phyloP scores from a whole-genome alignment of 108 stramenopile species.

The Skeletonema grethae region DNA sequence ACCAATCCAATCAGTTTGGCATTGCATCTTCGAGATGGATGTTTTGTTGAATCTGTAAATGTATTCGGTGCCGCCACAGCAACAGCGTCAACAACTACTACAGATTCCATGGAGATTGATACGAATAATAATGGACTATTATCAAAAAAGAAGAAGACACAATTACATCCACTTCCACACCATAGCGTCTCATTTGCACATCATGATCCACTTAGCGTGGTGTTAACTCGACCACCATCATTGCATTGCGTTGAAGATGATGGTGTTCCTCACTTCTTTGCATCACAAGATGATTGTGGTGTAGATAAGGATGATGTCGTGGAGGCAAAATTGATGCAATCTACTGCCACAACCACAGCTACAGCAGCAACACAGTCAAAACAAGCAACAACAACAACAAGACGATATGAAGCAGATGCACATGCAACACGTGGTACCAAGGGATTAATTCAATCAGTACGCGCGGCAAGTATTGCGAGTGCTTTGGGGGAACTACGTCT shows the following conservation, averaged over 20 bases:
- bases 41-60: constrained; percentile 39
- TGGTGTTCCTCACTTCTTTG: constrained; percentile 3
- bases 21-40: constrained; percentile 43
- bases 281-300: neutral
- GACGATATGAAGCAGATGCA: constrained; percentile 75
- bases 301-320: constrained; percentile 3
- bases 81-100: neutral
- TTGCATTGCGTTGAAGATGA: constrained; percentile 37
- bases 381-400: neutral
- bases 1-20: constrained; percentile 27
- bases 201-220: constrained; percentile 39
- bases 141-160: neutral
- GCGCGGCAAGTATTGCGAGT: constrained; percentile 81
- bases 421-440: constrained; percentile 69
- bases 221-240: constrained; percentile 27
- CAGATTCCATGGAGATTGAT: constrained; percentile 4
- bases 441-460: constrained; percentile 73
- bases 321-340: neutral
- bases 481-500: constrained; percentile 75
- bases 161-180: constrained; percentile 21
- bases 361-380: neutral
- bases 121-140: neutral
- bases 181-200: constrained; percentile 36
- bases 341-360: neutral
- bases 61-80: constrained; percentile 19